These are phyloP conservation scores for Fusarium sp. DNA, from an alignment of 2,329 filamentous ascomycete genomes.

Conservation along the genomic window DNA sequence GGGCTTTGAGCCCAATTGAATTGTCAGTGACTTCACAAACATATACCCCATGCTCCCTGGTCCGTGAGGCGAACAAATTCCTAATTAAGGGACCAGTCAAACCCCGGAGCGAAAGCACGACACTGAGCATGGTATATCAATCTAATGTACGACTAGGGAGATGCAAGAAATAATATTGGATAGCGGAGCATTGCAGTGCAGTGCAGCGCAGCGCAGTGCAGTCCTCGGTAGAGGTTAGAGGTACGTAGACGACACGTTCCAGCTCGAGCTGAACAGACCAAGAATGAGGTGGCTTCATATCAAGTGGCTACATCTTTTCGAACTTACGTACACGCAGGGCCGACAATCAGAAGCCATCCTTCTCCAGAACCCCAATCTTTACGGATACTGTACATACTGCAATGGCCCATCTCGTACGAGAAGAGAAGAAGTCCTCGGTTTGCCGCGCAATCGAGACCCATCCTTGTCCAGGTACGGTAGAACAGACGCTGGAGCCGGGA, in stretches of 20 bases:
- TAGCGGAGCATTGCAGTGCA: constrained; percentile 12
- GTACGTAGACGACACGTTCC: constrained; percentile 8
- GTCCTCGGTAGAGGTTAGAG: background rate
- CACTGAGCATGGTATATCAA: constrained; percentile 30
- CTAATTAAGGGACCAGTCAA: constrained; percentile 37
- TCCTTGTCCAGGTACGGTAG: constrained; percentile 30
- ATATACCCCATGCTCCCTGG: constrained; percentile 33
- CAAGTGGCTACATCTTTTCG: constrained; percentile 29
- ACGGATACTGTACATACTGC: background rate
- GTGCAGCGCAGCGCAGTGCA: background rate
- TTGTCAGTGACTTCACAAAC: constrained; percentile 20
- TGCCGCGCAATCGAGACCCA: constrained; percentile 27
- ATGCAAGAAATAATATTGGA: constrained; percentile 32
- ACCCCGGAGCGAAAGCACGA: constrained; percentile 34
- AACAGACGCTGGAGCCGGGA: constrained; percentile 37
- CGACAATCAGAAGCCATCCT: background rate
- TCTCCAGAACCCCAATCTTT: background rate
- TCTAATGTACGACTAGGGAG: constrained; percentile 30
- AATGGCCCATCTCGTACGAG: constrained; percentile 5
- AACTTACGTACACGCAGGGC: background rate
- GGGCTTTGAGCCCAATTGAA: constrained; percentile 17
- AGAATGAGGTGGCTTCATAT: constrained; percentile 29
- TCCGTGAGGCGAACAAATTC: constrained; percentile 40
- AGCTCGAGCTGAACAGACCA: background rate
- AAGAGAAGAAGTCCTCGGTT: background rate